These are phyloP conservation scores for Crithidia bombi DNA, from an alignment of 208 protist species.

Conservation along the genomic window DNA sequence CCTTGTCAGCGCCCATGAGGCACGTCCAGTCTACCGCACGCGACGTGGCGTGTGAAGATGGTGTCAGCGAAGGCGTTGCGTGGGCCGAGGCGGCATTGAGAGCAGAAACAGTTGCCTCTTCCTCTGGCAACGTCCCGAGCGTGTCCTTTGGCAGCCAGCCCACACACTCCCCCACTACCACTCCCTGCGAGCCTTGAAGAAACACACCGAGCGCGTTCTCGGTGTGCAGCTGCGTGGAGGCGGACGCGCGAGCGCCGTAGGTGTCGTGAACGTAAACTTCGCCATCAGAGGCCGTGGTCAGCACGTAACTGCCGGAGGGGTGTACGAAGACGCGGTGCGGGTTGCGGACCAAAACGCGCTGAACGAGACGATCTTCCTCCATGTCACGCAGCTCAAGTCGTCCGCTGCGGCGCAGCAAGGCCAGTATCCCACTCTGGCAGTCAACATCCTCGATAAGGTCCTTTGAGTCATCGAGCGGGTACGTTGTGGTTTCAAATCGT, in stretches of 20 bases:
- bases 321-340: slow-evolving; percentile 78
- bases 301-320: slow-evolving; percentile 51
- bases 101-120: background rate
- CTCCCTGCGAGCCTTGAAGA: slow-evolving; percentile 17
- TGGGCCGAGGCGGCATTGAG: background rate
- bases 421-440: slow-evolving; percentile 67
- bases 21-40: slow-evolving; percentile 20
- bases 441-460: slow-evolving; percentile 42
- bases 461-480: slow-evolving; percentile 15
- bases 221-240: slow-evolving; percentile 39
- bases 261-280: slow-evolving; percentile 59
- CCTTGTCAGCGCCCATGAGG: slow-evolving; percentile 27
- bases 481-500: slow-evolving; percentile 23
- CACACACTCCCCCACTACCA: slow-evolving; percentile 59
- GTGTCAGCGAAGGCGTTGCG: background rate
- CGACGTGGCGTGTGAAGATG: background rate
- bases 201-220: slow-evolving; percentile 9
- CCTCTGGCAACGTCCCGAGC: slow-evolving; percentile 1
- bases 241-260: slow-evolving; percentile 30
- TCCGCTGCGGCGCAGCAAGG: slow-evolving; percentile 51
- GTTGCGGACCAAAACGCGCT: slow-evolving; percentile 53
- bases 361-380: slow-evolving; percentile 37
- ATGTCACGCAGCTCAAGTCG: slow-evolving; percentile 54
- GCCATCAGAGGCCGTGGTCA: slow-evolving; percentile 62
- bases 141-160: slow-evolving; percentile 43